These are phyloP conservation scores for Chenopodium album DNA, from an alignment of 148 eudicot species.

Conservation along the genomic window DNA sequence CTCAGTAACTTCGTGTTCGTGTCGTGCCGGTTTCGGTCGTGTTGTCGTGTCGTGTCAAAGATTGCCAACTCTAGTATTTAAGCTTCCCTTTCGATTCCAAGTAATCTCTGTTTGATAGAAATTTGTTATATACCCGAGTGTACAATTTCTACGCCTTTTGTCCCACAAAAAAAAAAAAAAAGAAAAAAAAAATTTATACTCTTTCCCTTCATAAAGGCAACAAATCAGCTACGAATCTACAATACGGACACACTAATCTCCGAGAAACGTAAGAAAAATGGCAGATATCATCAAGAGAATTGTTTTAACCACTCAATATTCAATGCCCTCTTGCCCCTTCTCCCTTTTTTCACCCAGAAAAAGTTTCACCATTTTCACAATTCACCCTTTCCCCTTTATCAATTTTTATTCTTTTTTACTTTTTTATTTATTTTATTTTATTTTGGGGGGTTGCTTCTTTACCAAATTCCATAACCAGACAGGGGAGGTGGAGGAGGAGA, in stretches of 20 bases:
- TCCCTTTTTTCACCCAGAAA: background rate
- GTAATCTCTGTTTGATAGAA: too few species aligned
- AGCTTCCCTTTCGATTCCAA: too few species aligned
- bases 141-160: too few species aligned
- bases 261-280: slow-evolving; percentile 11
- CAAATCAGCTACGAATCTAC: too few species aligned
- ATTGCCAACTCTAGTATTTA: too few species aligned
- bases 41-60: too few species aligned
- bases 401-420: background rate
- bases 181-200: too few species aligned
- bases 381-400: background rate
- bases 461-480: slow-evolving; percentile 16
- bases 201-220: too few species aligned
- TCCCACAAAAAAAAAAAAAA: too few species aligned
- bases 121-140: too few species aligned
- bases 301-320: slow-evolving; percentile 14
- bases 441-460: background rate
- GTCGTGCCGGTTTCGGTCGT: too few species aligned
- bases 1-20: too few species aligned
- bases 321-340: background rate
- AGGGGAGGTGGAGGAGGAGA: background rate
- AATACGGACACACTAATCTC: background rate
- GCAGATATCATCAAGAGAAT: slow-evolving; percentile 4
- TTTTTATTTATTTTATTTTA: background rate
- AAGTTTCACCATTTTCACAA: background rate